These are phyloP conservation scores for Aquanectria penicillioides DNA, from an alignment of 2,329 filamentous ascomycete species.

Conservation along the genomic window DNA sequence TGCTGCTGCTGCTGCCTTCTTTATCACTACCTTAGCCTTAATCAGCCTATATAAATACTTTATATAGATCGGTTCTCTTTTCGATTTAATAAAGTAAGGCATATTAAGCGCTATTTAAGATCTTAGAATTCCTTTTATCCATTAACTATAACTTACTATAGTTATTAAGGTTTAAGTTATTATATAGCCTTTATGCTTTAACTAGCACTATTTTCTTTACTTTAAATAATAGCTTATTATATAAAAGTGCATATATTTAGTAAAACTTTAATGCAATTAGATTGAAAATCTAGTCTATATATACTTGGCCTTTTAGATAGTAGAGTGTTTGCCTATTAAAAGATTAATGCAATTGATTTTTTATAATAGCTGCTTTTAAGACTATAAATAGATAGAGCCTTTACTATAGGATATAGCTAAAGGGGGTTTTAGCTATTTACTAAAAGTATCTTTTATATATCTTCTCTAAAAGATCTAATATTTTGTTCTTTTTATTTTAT, in stretches of 20 bases:
- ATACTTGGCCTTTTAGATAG: neutral
- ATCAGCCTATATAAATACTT: neutral
- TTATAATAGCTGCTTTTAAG: neutral
- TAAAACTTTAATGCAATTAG: conserved; percentile 2
- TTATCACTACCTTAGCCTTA: neutral
- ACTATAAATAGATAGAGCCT: too few relatives aligned
- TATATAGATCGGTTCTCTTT: neutral
- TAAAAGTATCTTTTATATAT: conserved; percentile 3
- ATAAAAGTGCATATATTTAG: neutral
- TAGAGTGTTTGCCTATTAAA: neutral
- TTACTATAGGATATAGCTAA: conserved; percentile 7
- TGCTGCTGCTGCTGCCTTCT: neutral
- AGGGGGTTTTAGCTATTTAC: neutral
- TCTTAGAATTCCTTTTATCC: neutral
- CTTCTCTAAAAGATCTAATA: neutral
- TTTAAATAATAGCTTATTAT: conserved; percentile 17
- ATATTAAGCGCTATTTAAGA: neutral
- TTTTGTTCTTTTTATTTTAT: conserved; percentile 7
- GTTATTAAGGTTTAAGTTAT: neutral
- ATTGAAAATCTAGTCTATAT: neutral
- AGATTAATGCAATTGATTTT: conserved; percentile 1
- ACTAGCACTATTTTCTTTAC: neutral
- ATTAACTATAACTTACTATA: conserved; percentile 5
- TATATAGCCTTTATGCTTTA: neutral
- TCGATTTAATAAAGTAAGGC: neutral